A percentile compares a stretch with the other conserved stretches of the same genome.
phyloP scores from a whole-genome alignment of 306 rosid genomes.

The Elaeagnus macrophylla region DNA sequence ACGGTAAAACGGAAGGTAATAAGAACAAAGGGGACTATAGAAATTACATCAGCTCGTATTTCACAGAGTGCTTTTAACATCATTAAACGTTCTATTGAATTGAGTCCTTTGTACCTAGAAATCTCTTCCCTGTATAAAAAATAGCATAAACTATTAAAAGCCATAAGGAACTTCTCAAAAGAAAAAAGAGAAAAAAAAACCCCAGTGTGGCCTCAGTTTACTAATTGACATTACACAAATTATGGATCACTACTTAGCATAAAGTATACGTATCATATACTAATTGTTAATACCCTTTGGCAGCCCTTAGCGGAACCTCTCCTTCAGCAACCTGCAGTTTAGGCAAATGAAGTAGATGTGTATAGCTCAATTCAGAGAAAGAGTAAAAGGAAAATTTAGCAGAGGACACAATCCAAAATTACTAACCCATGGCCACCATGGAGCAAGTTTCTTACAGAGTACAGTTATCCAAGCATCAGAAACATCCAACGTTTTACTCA shows the following conservation, averaged over 20 bases:
- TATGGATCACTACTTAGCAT: constrained; percentile 3
- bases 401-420: not conserved
- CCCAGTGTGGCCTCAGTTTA: constrained; percentile 7
- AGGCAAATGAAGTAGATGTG: constrained; percentile 11
- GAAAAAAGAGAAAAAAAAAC: not conserved
- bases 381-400: constrained; percentile 6
- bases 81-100: constrained; percentile 54
- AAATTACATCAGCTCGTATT: constrained; percentile 67
- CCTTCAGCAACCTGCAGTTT: constrained; percentile 81
- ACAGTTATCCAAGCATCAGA: constrained; percentile 69
- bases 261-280: not conserved
- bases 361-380: constrained; percentile 1
- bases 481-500: constrained; percentile 36
- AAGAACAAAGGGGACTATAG: constrained; percentile 10
- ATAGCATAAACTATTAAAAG: not conserved
- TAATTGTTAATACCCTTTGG: constrained; percentile 50
- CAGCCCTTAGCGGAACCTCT: constrained; percentile 56
- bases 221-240: constrained; percentile 1
- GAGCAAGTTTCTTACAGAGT: constrained; percentile 62
- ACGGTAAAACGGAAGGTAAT: constrained; percentile 9
- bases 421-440: constrained; percentile 97
- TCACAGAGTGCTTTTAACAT: constrained; percentile 84
- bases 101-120: constrained; percentile 54
- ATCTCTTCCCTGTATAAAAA: constrained; percentile 72
- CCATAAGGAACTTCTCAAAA: too few relatives aligned